Evolutionary conservation across 2,329 filamentous ascomycete genomes (phyloP).

Genomic region (Fusarium coicis): DNA sequence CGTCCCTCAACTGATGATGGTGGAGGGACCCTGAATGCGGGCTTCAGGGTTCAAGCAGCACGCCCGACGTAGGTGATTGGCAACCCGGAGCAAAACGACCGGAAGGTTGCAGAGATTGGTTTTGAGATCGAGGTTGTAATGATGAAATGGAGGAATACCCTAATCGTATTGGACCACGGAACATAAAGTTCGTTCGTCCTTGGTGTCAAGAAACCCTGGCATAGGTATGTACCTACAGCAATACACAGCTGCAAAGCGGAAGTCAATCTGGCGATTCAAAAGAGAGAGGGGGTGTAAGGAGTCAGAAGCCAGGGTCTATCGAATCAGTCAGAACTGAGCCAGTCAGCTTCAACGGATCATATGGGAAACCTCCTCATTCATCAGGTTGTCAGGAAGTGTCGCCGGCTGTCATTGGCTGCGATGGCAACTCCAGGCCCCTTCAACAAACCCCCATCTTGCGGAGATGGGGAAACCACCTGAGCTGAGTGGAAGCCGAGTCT

Average conservation of each 20-base stretch:
- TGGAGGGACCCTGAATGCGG: slow-evolving; percentile 34
- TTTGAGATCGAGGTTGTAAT: slow-evolving; percentile 10
- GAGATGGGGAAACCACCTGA: slow-evolving; percentile 18
- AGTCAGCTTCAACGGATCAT: slow-evolving; percentile 13
- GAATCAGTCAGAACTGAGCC: neutral
- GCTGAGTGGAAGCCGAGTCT: slow-evolving; percentile 12
- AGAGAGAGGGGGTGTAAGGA: slow-evolving; percentile 15
- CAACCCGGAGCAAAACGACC: slow-evolving; percentile 42
- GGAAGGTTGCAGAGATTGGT: slow-evolving; percentile 7
- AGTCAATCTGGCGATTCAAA: slow-evolving; percentile 33
- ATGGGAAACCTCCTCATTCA: slow-evolving; percentile 14
- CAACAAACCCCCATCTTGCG: neutral
- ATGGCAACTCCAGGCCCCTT: neutral
- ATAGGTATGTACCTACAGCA: neutral
- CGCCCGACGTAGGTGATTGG: slow-evolving; percentile 4
- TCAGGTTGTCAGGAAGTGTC: slow-evolving; percentile 18
- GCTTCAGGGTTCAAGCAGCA: slow-evolving; percentile 17
- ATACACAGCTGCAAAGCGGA: slow-evolving; percentile 16
- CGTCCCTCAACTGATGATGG: slow-evolving; percentile 5
- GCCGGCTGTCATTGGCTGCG: slow-evolving; percentile 16
- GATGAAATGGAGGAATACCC: slow-evolving; percentile 1
- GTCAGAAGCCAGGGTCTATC: slow-evolving; percentile 1
- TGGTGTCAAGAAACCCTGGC: slow-evolving; percentile 17
- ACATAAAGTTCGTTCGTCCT: slow-evolving; percentile 12
- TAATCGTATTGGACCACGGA: slow-evolving; percentile 11